Conservation (phyloP, 192 early-diverging fungal genomes). For the Polychytrium aggregatum region DNA sequence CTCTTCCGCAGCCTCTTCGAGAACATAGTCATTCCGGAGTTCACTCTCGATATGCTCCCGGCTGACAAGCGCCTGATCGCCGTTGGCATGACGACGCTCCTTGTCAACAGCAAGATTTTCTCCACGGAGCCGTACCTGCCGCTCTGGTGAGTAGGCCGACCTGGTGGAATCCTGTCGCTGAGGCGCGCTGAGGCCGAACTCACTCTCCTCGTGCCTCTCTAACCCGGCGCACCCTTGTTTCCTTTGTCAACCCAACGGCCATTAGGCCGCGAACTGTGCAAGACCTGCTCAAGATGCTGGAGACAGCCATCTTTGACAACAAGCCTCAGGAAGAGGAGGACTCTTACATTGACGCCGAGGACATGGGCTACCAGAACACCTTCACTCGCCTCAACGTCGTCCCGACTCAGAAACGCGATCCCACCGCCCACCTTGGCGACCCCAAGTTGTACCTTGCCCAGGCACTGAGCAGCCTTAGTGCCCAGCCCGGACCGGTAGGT, state of each 20-base stretch:
- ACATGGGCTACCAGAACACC: conserved; percentile 11
- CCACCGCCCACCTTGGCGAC: not conserved
- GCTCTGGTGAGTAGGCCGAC: conserved; percentile 14
- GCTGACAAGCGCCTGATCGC: conserved; percentile 52
- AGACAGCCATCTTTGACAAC: conserved; percentile 2
- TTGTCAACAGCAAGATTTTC: conserved; percentile 43
- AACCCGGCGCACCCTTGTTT: not conserved
- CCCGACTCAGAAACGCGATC: conserved; percentile 4
- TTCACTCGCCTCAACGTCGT: conserved; percentile 7
- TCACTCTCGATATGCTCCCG: conserved; percentile 38
- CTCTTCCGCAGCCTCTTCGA: conserved; percentile 56
- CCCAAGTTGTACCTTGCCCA: not conserved
- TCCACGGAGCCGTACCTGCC: conserved; percentile 39
- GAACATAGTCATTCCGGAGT: conserved; percentile 53
- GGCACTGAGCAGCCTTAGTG: not conserved
- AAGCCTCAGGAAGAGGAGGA: conserved; percentile 15
- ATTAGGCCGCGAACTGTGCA: not conserved
- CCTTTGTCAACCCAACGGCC: not conserved
- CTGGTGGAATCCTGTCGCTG: not conserved
- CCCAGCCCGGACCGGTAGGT: too few relatives aligned
- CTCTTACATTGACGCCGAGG: conserved; percentile 3
- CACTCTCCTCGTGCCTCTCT: not conserved
- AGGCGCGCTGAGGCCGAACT: conserved; percentile 19
- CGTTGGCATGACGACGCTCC: conserved; percentile 51
- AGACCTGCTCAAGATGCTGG: not conserved